Conservation (phyloP, 176 grass and related monocot species). For the Oryza officinalis region DNA sequence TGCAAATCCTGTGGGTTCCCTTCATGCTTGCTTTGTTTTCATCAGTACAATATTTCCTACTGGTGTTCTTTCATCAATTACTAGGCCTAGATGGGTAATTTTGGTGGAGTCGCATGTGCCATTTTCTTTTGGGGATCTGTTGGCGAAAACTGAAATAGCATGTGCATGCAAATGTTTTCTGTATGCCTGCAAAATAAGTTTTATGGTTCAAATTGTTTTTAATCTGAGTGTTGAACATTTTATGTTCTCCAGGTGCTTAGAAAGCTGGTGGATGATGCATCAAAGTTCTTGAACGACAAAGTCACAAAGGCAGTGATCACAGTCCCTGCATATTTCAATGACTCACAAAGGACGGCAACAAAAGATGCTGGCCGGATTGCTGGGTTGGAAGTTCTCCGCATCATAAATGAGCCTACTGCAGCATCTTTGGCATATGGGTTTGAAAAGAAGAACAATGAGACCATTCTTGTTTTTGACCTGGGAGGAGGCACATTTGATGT, state of each 20-base stretch:
- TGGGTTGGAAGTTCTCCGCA: constrained; percentile 75
- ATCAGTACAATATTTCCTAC: not conserved
- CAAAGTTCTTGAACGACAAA: constrained; percentile 80
- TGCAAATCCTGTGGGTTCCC: not conserved
- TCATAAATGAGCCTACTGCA: constrained; percentile 74
- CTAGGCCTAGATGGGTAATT: not conserved
- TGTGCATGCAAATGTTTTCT: not conserved
- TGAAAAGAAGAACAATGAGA: constrained; percentile 89
- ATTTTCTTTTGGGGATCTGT: not conserved
- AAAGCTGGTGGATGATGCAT: constrained; percentile 76
- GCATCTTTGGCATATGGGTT: constrained; percentile 75
- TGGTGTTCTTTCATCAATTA: not conserved
- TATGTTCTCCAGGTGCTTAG: constrained; percentile 50
- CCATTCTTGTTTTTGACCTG: constrained; percentile 76
- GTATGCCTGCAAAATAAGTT: not conserved
- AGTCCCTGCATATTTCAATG: constrained; percentile 74
- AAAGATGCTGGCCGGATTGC: constrained; percentile 87
- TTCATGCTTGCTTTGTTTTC: not conserved
- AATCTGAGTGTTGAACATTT: not conserved
- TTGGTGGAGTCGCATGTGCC: not conserved
- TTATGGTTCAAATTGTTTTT: not conserved
- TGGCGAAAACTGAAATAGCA: not conserved
- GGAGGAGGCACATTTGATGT: constrained; percentile 78
- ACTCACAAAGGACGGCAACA: constrained; percentile 79
- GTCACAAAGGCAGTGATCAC: constrained; percentile 82